Evolutionary conservation across 139 green algal species (phyloP).

Genomic region (Volvox reticuliferus): DNA sequence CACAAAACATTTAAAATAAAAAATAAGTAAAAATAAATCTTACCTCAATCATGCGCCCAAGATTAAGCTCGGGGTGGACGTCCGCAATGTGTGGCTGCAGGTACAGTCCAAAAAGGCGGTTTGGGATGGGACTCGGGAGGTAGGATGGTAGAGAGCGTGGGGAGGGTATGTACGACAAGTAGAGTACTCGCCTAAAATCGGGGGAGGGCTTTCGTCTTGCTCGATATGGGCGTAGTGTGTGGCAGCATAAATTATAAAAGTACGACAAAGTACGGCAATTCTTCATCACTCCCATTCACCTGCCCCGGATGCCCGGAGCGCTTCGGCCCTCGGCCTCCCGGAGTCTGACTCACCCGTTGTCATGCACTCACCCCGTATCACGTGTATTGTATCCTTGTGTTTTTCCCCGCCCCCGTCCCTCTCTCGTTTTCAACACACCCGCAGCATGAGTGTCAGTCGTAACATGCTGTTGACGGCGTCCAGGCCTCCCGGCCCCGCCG

Average conservation of each 20-base stretch:
- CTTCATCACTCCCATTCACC: too few relatives aligned
- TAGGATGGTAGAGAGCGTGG: background rate
- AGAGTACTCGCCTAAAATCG: too few relatives aligned
- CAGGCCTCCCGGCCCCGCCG: background rate
- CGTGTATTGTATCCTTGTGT: background rate
- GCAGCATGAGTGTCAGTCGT: slow-evolving; percentile 4
- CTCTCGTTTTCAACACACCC: background rate
- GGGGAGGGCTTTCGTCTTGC: too few relatives aligned
- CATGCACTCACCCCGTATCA: background rate
- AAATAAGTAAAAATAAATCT: background rate
- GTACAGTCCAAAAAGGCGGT: background rate
- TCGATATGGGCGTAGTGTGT: too few relatives aligned
- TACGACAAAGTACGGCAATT: too few relatives aligned
- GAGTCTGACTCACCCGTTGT: too few relatives aligned
- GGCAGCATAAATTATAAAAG: too few relatives aligned
- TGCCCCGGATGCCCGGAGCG: too few relatives aligned
- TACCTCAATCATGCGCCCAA: background rate
- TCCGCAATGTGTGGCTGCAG: background rate
- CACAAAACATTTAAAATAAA: too few relatives aligned
- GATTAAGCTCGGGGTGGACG: background rate
- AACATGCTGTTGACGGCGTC: slow-evolving; percentile 2
- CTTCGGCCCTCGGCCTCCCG: too few relatives aligned
- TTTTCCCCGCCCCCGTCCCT: background rate
- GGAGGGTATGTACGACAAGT: too few relatives aligned
- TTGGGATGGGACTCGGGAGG: background rate